Evolutionary conservation across 371 early-diverging fungal species (phyloP), one percentile per base, ranked within the genome.

Genomic region (Mortierella sp.): DNA sequence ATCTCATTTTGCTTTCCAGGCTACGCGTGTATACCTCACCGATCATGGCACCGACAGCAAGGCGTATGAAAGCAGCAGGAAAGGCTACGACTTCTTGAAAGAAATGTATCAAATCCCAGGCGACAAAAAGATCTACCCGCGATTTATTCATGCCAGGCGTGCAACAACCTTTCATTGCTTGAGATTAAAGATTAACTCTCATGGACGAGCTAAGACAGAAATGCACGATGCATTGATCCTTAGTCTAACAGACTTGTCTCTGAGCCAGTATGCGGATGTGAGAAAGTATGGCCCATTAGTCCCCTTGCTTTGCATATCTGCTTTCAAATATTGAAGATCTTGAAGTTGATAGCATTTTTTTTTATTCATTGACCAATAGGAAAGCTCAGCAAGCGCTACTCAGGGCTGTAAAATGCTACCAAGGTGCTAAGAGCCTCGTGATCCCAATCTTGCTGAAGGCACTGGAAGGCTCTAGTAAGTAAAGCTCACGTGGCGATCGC

Each of bases 241-340:
- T 5, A 89, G 89, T 63, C 58, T 96, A 38, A 83, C 89, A 4
- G 88, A 91, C 22, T 74, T 95, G 53, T 93, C 92, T 0, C 65
- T 95, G 45, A 88, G 90, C 41, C 86, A 88, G 28, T 96, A 95
- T 82, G 85, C 94, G 0, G 94, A 92, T 59, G 90, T 96, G 48
- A 87, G 97, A 70, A 89, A 87, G 55, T 55, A 55, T 28, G 55
- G 28, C 28, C 28, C 28, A 28, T 28, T 28, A 2, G 28, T 28
- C 4, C 19, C 10, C 50, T 9, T 11, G 55, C 82, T 87, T 86
- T 38, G 86, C 74, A 11, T 28, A 28, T 9, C 52, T 24, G 24
- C 21, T 28, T 41, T n/a, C n/a, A 5, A 19, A 10, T 48, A 4
- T 21, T 19, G 41, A n/a, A 19, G 22, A 38, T 11, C 61, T 5